Evolutionary conservation across 345 rosid genomes (phyloP).

Genomic region (Populus simonii): DNA sequence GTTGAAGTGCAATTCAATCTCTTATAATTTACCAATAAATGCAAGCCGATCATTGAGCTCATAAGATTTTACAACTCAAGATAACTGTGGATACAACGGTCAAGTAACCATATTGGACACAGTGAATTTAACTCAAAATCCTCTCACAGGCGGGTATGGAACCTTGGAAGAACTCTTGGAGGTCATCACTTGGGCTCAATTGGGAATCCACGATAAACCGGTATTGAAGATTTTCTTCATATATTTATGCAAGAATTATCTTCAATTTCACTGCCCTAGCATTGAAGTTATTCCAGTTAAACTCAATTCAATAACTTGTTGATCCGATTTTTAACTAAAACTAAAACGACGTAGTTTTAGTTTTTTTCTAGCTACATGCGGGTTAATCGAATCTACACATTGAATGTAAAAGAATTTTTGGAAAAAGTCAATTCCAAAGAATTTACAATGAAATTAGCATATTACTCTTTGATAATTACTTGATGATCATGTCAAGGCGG

Average conservation of each 20-base stretch:
- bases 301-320: too few species aligned
- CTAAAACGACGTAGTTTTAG: too few species aligned
- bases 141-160: conserved; percentile 64
- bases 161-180: conserved; percentile 72
- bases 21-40: neutral
- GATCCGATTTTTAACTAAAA: too few species aligned
- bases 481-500: neutral
- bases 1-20: neutral
- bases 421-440: neutral
- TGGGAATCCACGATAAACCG: conserved; percentile 74
- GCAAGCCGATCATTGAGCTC: neutral
- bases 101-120: neutral
- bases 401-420: neutral
- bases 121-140: neutral
- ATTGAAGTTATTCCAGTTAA: too few species aligned
- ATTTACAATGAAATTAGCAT: neutral
- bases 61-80: neutral
- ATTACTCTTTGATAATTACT: neutral
- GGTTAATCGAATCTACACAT: too few species aligned
- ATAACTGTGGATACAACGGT: neutral
- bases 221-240: conserved; percentile 18
- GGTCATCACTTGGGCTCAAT: conserved; percentile 80
- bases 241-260: too few species aligned
- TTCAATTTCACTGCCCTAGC: too few species aligned
- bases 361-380: too few species aligned